Base-by-base conservation (phyloP, 106 monocot species). In the Apostasia ramifera region DNA sequence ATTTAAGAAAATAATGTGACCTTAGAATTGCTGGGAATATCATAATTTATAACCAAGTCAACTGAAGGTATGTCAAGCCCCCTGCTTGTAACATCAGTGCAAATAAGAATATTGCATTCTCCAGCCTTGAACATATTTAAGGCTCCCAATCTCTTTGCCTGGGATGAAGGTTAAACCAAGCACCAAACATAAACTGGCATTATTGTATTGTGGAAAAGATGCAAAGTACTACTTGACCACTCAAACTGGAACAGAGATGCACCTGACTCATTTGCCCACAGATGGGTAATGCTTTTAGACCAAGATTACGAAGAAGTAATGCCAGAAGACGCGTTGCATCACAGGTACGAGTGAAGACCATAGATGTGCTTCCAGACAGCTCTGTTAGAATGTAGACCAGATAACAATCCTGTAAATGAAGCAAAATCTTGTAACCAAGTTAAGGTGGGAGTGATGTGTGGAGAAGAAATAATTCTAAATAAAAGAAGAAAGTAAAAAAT, bases 251-350 rank as follows among this genome's bases (percentile, higher is more conserved):
- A 26, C 26, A 26, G 26, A 26, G 26, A 26, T 2, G 46, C 26
- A 97, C 92, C 92, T 97, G 92, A 58, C 73, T 92, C 84, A 97
- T 89, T 68, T 92, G 95, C 37, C 92, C 92, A 66, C 84, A 88
- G 8, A 97, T 89, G 13, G 95, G 86, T 39, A 97, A 89, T 52
- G 95, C 92, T 47, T 76, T 92, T 52, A 92, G 79, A 66, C 95
- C 92, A 43, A 97, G 76, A 64, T 89, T 89, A 1, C 89, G 77
- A 9, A 97, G 95, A 55, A 87, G 69, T 14, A 92, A 61, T 47
- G 95, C 61, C 4, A 97, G 75, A 11, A 92, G 69, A 14, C 82
- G 72, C 40, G 95, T 92, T 42, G 89, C 54, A 44, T 92, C 89
- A 79, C 95, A 97, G 5, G 86, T 97, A 14, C 95, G 81, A 43